phyloP scores from a whole-genome alignment of 2,329 filamentous ascomycete genomes.

The Penicillium hordei region DNA sequence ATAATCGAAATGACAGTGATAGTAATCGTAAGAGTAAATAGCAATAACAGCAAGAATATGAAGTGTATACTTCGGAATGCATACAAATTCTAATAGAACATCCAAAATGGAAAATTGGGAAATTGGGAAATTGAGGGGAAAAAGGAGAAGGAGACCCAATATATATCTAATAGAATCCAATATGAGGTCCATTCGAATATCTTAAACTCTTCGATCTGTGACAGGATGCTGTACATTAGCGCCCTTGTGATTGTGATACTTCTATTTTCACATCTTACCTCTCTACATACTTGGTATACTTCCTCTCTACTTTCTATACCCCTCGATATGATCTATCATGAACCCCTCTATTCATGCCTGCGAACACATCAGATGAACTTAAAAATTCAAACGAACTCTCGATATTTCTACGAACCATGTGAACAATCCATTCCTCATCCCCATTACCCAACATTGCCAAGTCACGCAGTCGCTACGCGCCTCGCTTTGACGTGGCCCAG shows the following conservation, averaged over 20 bases:
- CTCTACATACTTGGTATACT: not conserved
- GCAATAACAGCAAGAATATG: too few species aligned
- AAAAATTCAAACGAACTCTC: not conserved
- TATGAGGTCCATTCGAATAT: too few species aligned
- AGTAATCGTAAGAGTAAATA: too few species aligned
- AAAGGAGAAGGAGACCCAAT: too few species aligned
- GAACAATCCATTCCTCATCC: not conserved
- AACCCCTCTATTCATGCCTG: conserved; percentile 16
- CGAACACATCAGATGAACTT: not conserved
- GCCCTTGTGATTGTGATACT: conserved; percentile 15
- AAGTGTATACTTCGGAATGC: too few species aligned
- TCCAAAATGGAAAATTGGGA: not conserved
- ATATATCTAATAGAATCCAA: too few species aligned
- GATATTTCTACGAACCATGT: not conserved
- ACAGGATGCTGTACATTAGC: conserved; percentile 12
- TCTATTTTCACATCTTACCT: conserved; percentile 19
- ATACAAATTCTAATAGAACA: not conserved
- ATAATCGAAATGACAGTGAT: not conserved
- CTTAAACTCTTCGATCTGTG: not conserved
- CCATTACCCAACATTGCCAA: not conserved
- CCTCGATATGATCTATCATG: conserved; percentile 22
- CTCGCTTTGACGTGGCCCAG: conserved; percentile 4
- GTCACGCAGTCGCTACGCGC: not conserved
- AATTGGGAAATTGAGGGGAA: too few species aligned
- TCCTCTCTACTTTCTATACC: not conserved